Base-by-base conservation (phyloP, 202 grass and related monocot species). In the Schoenoplectus tabernaemontani region DNA sequence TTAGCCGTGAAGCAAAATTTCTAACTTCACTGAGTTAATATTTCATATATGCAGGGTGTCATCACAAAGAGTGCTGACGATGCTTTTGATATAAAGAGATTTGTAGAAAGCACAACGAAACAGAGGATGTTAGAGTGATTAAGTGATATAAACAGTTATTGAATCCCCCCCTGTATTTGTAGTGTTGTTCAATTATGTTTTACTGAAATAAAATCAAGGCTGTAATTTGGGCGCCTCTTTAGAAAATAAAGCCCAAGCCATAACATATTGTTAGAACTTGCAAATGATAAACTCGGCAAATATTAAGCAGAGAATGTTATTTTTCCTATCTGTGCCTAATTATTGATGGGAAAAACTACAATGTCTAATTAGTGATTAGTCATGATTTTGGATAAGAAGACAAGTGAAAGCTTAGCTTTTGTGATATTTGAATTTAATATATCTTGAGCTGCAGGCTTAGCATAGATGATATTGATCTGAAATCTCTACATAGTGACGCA, bases 71-170 rank as follows among this genome's bases (percentile, higher is more conserved):
- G 58, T 70, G 37, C 42, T 82, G 77, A 41, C 47, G 82, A 93
- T 85, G 85, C 50, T 80, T 97, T 97, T 9, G 84, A 93, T 82
- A 90, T 97, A 70, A 90, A 89, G 83, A 78, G 73, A 26, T 97
- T 92, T 39, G 83, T 93, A 37, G 66, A 90, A 44, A 71, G 66
- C 68, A 62, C 83, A 6, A 82, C 86, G 68, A 86, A 70, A 82
- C 24, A 73, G 1, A 43, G 6, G 13, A 9, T 7, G 6, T 33
- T 51, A 33, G 65, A n/a, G n/a, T n/a, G n/a, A n/a, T n/a, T n/a
- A n/a, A 44, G 44, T 32, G 69, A 51, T 15, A 48, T 47, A 48
- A 51, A 32, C 24, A 33, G 44, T 32, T 30, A 43, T 26, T 71
- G 42, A 15, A 26, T 71, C 19, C 47, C n/a, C 23, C 47, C 10